Percentiles rank a stretch among this genome's conserved stretches.
phyloP scores from a whole-genome alignment of 345 rosid species.

The Syzygium oleosum region DNA sequence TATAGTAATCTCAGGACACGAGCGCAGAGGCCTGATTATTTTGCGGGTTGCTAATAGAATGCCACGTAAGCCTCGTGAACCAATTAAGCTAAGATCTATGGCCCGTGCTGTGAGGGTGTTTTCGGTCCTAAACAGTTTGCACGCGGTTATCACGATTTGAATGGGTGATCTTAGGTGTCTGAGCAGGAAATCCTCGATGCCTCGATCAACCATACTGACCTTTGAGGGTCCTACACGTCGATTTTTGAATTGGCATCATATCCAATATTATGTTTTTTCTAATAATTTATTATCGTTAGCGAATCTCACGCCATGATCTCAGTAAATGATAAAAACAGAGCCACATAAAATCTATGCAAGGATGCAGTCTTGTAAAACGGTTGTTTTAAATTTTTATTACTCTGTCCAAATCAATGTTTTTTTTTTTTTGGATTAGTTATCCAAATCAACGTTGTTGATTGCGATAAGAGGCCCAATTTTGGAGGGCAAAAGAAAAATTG shows the following conservation, averaged over 20 bases:
- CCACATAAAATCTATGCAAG: not conserved
- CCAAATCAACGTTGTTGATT: not conserved
- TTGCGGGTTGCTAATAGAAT: not conserved
- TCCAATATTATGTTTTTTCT: accelerated
- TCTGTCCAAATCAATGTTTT: not conserved
- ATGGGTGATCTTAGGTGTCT: not conserved
- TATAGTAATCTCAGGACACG: not conserved
- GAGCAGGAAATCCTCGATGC: not conserved
- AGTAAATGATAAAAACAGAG: not conserved
- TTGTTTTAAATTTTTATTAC: not conserved
- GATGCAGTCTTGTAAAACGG: not conserved
- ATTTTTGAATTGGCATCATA: not conserved
- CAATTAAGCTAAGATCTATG: not conserved
- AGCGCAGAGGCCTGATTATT: not conserved
- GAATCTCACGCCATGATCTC: accelerated
- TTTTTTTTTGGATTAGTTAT: too few relatives aligned
- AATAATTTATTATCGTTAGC: not conserved
- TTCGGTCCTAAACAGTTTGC: not conserved
- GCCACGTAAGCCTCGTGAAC: not conserved
- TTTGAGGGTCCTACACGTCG: not conserved
- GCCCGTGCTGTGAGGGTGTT: not conserved
- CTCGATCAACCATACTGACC: not conserved
- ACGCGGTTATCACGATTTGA: not conserved
- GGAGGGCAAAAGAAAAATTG: not conserved
- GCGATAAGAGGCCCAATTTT: not conserved